Evolutionary conservation across 169 alveolate species (phyloP), one percentile per base, ranked within the genome.

Genomic region (Eimeria praecox): DNA sequence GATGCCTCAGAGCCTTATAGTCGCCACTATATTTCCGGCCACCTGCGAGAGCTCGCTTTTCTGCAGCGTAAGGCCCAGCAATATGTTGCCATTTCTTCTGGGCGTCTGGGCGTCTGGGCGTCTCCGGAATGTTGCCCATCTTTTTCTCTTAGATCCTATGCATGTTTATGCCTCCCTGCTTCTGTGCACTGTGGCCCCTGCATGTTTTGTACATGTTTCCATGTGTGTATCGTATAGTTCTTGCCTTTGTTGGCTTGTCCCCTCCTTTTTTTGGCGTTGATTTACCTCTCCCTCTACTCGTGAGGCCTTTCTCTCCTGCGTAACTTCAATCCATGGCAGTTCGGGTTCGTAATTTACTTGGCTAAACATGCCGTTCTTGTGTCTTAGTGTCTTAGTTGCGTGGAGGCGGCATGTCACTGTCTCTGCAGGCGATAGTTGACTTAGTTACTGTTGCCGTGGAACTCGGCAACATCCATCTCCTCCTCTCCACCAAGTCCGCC

Each of bases 21-120:
- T 92, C 38, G 95, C 92, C 52, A 77, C 87, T 24, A 22, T 92
- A 22, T 64, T 80, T 20, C 95, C 95, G 0, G 69, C 69, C 35
- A 92, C 87, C 64, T 92, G 95, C 80, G 73, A 77, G 92, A n/a
- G 64, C 54, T 92, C 73, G 56, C 35, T 92, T 52, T 44, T 92
- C 77, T 92, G 95, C 86, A 87, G 88, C 85, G 95, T 92, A 73
- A 54, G 95, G 54, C 71, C 33, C 71, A 9, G 33, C 56, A n/a
- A 42, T 56, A 9, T 56, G n/a, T 16, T 30, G 56, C 22, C 64
- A 5, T 12, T n/a, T 12, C 40, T 40, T 27, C n/a, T n/a, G n/a
- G n/a, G n/a, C n/a, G n/a, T n/a, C n/a, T n/a, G n/a, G n/a, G n/a
- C n/a, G n/a, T n/a, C n/a, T n/a, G n/a, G n/a, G 64, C 4, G 12